Base-by-base conservation (phyloP, 1,284 basidiomycete genomes). In the Schizopora paradoxa region DNA sequence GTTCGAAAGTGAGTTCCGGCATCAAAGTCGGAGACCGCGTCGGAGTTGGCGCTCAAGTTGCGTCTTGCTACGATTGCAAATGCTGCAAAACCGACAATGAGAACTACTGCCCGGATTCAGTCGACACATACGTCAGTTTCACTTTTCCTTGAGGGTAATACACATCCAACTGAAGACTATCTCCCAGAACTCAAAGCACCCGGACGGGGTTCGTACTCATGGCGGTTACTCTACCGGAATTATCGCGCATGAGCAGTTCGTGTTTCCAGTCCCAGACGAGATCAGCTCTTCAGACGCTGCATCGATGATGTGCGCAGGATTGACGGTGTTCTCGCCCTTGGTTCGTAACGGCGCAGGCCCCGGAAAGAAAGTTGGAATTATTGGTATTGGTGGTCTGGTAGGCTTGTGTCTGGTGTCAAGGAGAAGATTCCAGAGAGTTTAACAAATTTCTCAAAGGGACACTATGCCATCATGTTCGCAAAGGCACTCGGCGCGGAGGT, bases 161-260 rank as follows among this genome's bases (percentile, higher is more conserved):
- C 53, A 42, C 13, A 32, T 28, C 28, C 29, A 5, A 18, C 18
- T 11, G 40, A 34, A 53, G 26, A 29, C 10, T 7, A 6, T 61
- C 27, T 58, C 61, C 43, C 63, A 72, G 63, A 65, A 75, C 56
- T 57, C 59, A 14, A 66, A 67, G 44, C 79, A 78, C 60, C 71
- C 68, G 39, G 77, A 76, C 53, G 76, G 76, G 7, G 67, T 71
- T 13, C 65, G 73, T 56, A 67, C 71, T 44, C 67, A 73, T 49
- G 79, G 77, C 44, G 85, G 86, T 5, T 86, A 83, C 65, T 72
- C 77, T 3, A 80, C 76, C 26, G 74, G 72, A 51, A 76, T 84
- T 51, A 76, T 82, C 38, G 79, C 76, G 0, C 74, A 84, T 54
- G 71, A 85, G 56, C 74, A 72, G 50, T 87, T 82, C 58, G 82